Evolutionary conservation across 352 stramenopile species (phyloP), one percentile per base, ranked within the genome.

Genomic region (Salisapilia sapeloensis): DNA sequence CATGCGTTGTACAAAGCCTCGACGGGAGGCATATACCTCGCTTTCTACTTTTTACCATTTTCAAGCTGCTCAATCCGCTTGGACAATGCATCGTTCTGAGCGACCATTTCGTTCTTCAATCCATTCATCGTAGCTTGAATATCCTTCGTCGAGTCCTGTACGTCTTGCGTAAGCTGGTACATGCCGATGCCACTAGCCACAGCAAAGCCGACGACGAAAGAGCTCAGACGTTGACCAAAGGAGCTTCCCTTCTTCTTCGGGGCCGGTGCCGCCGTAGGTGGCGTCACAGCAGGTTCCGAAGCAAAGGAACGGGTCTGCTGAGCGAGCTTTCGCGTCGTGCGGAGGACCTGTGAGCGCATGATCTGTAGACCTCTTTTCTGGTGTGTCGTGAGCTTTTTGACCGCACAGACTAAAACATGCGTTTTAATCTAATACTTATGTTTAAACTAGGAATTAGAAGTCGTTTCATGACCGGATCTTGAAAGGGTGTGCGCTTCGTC

Each of bases 1-100:
- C n/a, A n/a, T 29, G 24, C 12, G 24, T 12, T 12, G 24, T 29
- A 29, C 24, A 12, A 29, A 31, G 6, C 14, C 6, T 16, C 19
- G 3, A 31, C 19, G 26, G 6, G 6, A 6, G 26, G 6, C 26
- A 31, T 31, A 19, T 3, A 3, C 3, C 26, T 31, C 26, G 6
- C 19, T 16, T 16, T 14, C 26, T 31, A 16, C 26, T 31, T 31
- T 31, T 79, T 43, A 45, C 46, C 53, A 58, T 77, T 75, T 58
- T 85, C 70, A 17, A 81, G 56, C 36, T 69, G 57, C 36, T 79
- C 66, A 33, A 83, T 62, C 33, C 70, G 58, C 62, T 82, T 82
- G 25, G 39, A 45, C n/a, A 85, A 61, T 38, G 58, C 53, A 8
- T 43, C 52, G 44, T 85, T 82, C 48, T 82, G 60, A 44, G 57